phyloP scores from a whole-genome alignment of 352 stramenopile species.

The Phytophthora foliorum region DNA sequence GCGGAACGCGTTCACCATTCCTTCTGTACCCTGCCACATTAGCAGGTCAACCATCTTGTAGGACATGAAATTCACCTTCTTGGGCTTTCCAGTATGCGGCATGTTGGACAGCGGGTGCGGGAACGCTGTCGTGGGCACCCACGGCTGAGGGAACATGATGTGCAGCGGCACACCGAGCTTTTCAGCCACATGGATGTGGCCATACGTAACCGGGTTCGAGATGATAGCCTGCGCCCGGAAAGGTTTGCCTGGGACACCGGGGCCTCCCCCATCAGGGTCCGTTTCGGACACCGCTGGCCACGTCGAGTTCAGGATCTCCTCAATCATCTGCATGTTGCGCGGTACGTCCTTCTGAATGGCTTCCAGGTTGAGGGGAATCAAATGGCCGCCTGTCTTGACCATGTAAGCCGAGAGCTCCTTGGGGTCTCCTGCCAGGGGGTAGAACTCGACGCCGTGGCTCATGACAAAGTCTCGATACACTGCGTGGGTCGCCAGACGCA shows the following conservation, averaged over 20 bases:
- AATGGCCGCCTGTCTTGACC: conserved; percentile 87
- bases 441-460: conserved; percentile 80
- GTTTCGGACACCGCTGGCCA: conserved; percentile 88
- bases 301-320: conserved; percentile 89
- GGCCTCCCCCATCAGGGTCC: conserved; percentile 79
- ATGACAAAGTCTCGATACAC: conserved; percentile 90
- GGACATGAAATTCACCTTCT: conserved; percentile 81
- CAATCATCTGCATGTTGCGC: conserved; percentile 91
- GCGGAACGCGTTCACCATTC: conserved; percentile 90
- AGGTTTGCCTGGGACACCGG: conserved; percentile 47
- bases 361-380: conserved; percentile 78
- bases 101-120: conserved; percentile 92
- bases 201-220: conserved; percentile 94
- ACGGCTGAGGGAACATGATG: conserved; percentile 96
- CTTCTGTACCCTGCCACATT: conserved; percentile 70
- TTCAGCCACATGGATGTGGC: conserved; percentile 94
- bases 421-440: conserved; percentile 76
- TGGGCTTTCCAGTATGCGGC: conserved; percentile 71
- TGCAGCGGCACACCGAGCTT: conserved; percentile 92
- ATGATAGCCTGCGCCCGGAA: conserved; percentile 95
- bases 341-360: conserved; percentile 75
- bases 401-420: conserved; percentile 92
- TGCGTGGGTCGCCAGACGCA: conserved; percentile 92
- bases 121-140: conserved; percentile 90
- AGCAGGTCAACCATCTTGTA: conserved; percentile 92